Percentiles rank a stretch among this genome's conserved stretches.
These are phyloP conservation scores for Colletotrichum sp. DNA, from an alignment of 2,329 filamentous ascomycete species.

Conservation along the genomic window DNA sequence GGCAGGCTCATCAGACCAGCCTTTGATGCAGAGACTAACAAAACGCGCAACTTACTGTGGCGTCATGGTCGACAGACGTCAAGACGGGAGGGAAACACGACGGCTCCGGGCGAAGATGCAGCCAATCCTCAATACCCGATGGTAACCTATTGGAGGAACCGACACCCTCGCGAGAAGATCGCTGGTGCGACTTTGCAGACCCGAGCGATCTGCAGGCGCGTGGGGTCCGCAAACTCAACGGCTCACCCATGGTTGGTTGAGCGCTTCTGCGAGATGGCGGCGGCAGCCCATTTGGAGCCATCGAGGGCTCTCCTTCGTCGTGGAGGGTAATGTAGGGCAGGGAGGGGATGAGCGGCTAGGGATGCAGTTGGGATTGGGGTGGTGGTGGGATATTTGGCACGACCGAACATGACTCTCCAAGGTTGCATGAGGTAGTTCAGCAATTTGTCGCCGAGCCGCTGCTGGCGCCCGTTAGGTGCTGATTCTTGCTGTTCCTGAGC, in stretches of 20 bases:
- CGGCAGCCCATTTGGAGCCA: background rate
- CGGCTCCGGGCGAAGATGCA: background rate
- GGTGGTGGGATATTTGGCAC: background rate
- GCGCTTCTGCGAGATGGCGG: background rate
- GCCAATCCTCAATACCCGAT: background rate
- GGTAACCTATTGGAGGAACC: slow-evolving; percentile 5
- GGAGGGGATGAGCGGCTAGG: background rate
- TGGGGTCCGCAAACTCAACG: slow-evolving; percentile 1
- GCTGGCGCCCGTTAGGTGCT: slow-evolving; percentile 4
- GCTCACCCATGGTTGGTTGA: slow-evolving; percentile 7
- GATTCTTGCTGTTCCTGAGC: slow-evolving; percentile 17
- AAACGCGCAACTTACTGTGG: background rate
- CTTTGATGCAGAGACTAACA: background rate
- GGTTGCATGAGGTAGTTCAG: background rate
- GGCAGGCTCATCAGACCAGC: background rate
- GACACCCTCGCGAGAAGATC: background rate
- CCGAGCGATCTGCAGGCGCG: slow-evolving; percentile 14
- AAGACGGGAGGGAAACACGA: background rate
- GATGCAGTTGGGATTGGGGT: background rate
- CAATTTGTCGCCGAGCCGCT: slow-evolving; percentile 6
- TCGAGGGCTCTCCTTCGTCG: background rate
- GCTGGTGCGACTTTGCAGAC: background rate
- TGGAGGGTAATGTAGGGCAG: background rate
- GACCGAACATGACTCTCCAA: background rate
- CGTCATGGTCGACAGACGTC: background rate